Evolutionary conservation across 441 rosid species (phyloP).

Genomic region (Rhodomyrtus psidioides): DNA sequence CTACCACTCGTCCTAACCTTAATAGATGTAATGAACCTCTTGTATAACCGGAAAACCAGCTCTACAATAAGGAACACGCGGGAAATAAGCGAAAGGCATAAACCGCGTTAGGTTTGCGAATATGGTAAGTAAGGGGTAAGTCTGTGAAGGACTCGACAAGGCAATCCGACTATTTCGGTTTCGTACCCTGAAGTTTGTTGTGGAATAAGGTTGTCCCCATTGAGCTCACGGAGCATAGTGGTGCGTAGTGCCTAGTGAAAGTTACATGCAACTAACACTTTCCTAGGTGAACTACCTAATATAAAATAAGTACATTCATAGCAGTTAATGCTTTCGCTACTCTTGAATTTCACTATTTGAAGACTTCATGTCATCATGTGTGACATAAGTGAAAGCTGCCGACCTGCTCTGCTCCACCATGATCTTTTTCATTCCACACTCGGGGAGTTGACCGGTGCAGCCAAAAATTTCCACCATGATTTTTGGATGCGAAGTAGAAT

Average conservation of each 20-base stretch:
- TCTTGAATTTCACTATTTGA: background rate
- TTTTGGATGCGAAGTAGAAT: background rate
- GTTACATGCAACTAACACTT: background rate
- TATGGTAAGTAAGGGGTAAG: background rate
- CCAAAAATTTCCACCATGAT: background rate
- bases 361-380: background rate
- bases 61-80: background rate
- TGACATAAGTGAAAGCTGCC: background rate
- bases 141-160: background rate
- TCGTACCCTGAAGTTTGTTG: background rate
- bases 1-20: background rate
- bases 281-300: background rate
- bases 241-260: background rate
- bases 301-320: background rate
- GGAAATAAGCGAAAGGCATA: background rate
- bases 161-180: background rate
- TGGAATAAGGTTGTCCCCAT: background rate
- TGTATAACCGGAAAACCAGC: background rate
- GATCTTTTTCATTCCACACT: background rate
- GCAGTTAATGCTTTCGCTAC: background rate
- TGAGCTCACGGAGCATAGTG: background rate
- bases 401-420: background rate
- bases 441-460: background rate
- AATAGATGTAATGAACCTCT: background rate
- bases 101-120: background rate